Evolutionary conservation across 768 basidiomycete genomes (phyloP), one percentile per base, ranked within the genome.

Genomic region (Serendipita sp.): DNA sequence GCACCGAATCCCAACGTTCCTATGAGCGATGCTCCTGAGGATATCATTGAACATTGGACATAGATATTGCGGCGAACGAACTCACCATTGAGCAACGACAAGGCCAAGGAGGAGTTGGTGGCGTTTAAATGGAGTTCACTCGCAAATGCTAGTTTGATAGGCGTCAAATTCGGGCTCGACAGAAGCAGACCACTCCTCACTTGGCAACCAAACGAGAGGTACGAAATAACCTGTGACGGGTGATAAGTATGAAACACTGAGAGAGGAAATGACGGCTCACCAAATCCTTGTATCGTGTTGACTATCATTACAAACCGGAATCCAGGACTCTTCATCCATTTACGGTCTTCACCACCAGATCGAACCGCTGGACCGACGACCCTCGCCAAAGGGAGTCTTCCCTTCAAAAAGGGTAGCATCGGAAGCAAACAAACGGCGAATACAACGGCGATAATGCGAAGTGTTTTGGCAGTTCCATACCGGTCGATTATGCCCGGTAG

Each of bases 81-180:
- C 36, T 27, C 55, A 71, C 72, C 71, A 52, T 73, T 73, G 18
- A 73, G 52, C 62, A 73, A 53, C 18, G 69, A 66, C 2, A 73
- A 46, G 2, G 71, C 65, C 2, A 73, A 52, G 10, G 72, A 70
- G 5, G 67, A 64, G 31, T 70, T 69, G 29, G 64, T 65, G 8
- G 65, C 44, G 15, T 64, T 69, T 13, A 72, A 33, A 27, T 71
- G 55, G 4, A 73, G 65, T 15, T 65, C 65, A 46, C 53, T 67
- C n/a, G 72, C 72, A 46, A 72, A 73, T 6, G 71, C 72, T 72
- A 63, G 0, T 5, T 15, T 23, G 36, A 31, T 31, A 8, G 6
- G 5, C 18, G n/a, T 50, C 48, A 8, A 5, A 50, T 3, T 6
- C 29, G 1, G n/a, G n/a, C n/a, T 50, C 6, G n/a, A 5, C n/a